Percentiles rank a stretch among this genome's conserved stretches.
Evolutionary conservation across 176 grass and related monocot species (phyloP).

Genomic region (Raddia guianensis): DNA sequence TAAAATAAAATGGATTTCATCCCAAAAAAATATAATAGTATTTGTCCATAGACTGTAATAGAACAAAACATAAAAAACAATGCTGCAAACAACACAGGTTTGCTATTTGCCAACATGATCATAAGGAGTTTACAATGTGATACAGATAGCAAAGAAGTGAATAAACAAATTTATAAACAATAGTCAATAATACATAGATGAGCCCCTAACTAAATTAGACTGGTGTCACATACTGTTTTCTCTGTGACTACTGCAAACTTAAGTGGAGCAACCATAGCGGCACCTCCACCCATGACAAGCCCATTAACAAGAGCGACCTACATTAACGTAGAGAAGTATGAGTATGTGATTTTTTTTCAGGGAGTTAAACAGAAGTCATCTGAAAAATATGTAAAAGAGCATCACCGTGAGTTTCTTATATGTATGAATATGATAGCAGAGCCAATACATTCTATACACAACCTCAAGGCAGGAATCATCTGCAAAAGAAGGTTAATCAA

Average conservation of each 20-base stretch:
- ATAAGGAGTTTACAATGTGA: constrained; percentile 22
- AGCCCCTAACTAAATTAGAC: not conserved
- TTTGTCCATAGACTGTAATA: not conserved
- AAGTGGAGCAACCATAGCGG: constrained; percentile 69
- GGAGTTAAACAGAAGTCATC: not conserved
- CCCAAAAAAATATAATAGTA: constrained; percentile 2
- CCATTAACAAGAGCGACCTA: constrained; percentile 92
- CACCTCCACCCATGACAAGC: constrained; percentile 94
- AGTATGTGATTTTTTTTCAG: not conserved
- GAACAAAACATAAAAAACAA: constrained; percentile 6
- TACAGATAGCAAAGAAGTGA: not conserved
- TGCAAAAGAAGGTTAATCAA: constrained; percentile 41
- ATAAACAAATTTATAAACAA: not conserved
- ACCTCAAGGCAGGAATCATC: constrained; percentile 93
- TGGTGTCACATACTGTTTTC: constrained; percentile 62
- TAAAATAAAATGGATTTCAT: not conserved
- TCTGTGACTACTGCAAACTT: constrained; percentile 84
- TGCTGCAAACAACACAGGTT: not conserved
- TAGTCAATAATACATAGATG: not conserved
- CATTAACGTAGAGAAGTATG: constrained; percentile 12
- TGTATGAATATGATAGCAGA: constrained; percentile 96
- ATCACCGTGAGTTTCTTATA: constrained; percentile 85
- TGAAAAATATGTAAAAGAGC: not conserved
- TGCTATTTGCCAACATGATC: constrained; percentile 8
- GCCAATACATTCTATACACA: constrained; percentile 98